These are phyloP conservation scores for Musa balbisiana DNA, from an alignment of 202 grass and related monocot species.

Conservation along the genomic window DNA sequence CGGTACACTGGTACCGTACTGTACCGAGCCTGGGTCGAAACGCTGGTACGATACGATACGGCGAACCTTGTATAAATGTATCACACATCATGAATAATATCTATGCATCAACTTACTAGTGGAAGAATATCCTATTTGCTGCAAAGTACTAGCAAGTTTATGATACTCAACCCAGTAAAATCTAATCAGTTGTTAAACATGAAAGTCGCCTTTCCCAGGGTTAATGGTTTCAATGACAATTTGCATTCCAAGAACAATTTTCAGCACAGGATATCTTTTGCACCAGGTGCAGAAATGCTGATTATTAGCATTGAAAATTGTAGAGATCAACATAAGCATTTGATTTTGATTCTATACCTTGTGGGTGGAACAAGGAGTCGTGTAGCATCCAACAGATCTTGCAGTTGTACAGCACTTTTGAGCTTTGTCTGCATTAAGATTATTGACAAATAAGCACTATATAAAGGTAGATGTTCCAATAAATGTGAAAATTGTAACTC, in stretches of 20 bases:
- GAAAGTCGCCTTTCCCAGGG: no score
- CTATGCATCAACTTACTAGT: no score
- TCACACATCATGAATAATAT: no score
- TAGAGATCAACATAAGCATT: constrained; percentile 19
- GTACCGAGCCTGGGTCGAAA: accelerated
- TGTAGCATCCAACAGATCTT: constrained; percentile 98
- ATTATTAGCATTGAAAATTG: constrained; percentile 22
- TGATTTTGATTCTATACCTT: constrained; percentile 42
- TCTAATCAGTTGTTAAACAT: no score
- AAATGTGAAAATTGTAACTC: constrained; percentile 16
- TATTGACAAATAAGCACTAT: constrained; percentile 12
- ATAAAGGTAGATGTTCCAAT: background rate
- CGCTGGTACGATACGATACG: no score
- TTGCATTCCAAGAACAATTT: background rate
- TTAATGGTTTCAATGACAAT: background rate
- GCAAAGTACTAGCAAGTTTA: no score
- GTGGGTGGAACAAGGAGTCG: constrained; percentile 74
- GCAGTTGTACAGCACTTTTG: constrained; percentile 94
- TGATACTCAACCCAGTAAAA: no score
- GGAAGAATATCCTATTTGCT: no score
- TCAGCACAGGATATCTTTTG: background rate
- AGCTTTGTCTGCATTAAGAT: constrained; percentile 71
- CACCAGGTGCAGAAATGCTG: background rate
- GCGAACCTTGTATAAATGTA: no score
- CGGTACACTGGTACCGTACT: no score